Evolutionary conservation across 768 basidiomycete genomes (phyloP).

Genomic region (Boletales sp.): DNA sequence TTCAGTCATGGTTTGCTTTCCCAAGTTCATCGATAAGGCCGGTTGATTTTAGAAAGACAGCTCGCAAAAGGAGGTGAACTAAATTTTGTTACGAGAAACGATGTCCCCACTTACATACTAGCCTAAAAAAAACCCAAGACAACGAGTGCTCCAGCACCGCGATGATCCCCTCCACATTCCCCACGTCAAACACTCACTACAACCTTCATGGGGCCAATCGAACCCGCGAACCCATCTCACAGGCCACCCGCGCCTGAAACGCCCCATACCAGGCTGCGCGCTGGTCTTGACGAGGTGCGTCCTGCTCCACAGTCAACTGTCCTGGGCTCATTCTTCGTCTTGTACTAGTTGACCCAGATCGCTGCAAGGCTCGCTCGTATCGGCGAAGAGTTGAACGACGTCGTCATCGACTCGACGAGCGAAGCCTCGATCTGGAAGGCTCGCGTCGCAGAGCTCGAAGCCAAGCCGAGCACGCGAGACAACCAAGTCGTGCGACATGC

Average conservation of each 20-base stretch:
- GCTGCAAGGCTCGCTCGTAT: constrained; percentile 25
- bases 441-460: constrained; percentile 39
- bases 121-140: neutral
- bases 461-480: constrained; percentile 17
- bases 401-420: constrained; percentile 17
- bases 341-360: constrained; percentile 23
- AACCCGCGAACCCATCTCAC: neutral
- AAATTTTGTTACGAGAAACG: constrained; percentile 13
- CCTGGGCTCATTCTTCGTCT: neutral
- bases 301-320: neutral
- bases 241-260: neutral
- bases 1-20: constrained; percentile 23
- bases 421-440: constrained; percentile 18
- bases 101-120: constrained; percentile 12
- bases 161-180: constrained; percentile 5
- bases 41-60: constrained; percentile 8
- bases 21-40: constrained; percentile 29
- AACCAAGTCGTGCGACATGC: constrained; percentile 27
- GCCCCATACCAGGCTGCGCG: constrained; percentile 16
- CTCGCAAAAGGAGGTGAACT: constrained; percentile 12
- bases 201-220: constrained; percentile 1
- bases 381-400: constrained; percentile 29
- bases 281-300: constrained; percentile 29
- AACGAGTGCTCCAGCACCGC: neutral
- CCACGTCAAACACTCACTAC: constrained; percentile 2